Evolutionary conservation across 2,329 filamentous ascomycete species (phyloP), one percentile per base, ranked within the genome.

Genomic region (Colletotrichum cereale): DNA sequence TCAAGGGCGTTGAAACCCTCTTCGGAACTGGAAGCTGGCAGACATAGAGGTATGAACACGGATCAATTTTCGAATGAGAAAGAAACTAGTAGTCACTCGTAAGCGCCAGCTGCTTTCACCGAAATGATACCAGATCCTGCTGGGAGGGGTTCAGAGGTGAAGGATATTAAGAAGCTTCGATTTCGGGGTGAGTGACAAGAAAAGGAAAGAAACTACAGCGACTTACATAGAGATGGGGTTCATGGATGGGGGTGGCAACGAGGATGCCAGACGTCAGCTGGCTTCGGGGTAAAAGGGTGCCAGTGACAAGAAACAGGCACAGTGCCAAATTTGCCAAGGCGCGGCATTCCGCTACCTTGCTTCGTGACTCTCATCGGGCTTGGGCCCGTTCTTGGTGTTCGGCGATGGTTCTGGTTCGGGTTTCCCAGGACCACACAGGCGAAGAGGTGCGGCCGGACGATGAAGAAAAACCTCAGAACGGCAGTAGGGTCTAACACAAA

Each of bases 251-350:
- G 42, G 64, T 64, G 47, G 47, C 47, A 50, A 62, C 42, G 31
- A 62, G 42, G 44, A 34, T 61, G 58, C 58, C n/a, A 52, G 47
- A 62, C 34, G 31, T 50, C 60, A 47, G 47, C 47, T 62, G 60
- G 48, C 47, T 21, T 64, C 26, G 24, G 66, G 14, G 52, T 36
- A 58, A 26, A 58, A 14, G n/a, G 57, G 8, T 10, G 40, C 65
- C 57, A 67, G 50, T 67, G 64, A 62, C 21, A 56, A 48, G n/a
- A 62, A 62, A 55, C 40, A 24, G 14, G n/a, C 38, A 55, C 42
- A 21, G 42, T 50, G 64, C 68, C 64, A 62, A 63, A 44, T 44
- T 50, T 62, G 68, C 68, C 68, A 71, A 71, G 68, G 57, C 68
- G 64, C 40, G 64, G 64, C 56, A 68, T 47, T 52, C 52, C 42